phyloP scores from a whole-genome alignment of 257 asterid species.

The Eustoma russellianum region DNA sequence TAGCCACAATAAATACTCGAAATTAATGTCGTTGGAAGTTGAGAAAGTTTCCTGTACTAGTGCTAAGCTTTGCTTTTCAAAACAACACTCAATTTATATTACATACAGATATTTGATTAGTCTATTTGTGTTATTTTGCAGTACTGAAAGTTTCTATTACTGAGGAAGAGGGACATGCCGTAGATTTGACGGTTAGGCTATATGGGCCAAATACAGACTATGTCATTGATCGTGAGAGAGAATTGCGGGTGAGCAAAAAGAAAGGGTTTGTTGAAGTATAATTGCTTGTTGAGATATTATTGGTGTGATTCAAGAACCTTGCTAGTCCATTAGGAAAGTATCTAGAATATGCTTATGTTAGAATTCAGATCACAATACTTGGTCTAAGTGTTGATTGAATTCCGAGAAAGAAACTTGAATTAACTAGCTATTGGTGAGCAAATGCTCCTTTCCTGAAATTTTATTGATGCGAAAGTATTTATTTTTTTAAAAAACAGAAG shows the following conservation, averaged over 20 bases:
- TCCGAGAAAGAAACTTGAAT: too few species aligned
- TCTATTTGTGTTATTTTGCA: conserved; percentile 24
- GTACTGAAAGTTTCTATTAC: conserved; percentile 79
- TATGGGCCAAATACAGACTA: conserved; percentile 96
- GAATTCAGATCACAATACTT: too few species aligned
- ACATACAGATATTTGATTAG: not conserved
- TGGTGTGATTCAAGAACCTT: too few species aligned
- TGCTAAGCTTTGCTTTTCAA: not conserved
- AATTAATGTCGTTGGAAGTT: not conserved
- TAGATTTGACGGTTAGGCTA: conserved; percentile 57
- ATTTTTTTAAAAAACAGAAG: too few species aligned
- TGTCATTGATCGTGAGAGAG: conserved; percentile 87
- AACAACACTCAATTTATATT: not conserved
- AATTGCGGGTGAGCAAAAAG: conserved; percentile 46
- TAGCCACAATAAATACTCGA: not conserved
- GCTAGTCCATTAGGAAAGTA: too few species aligned
- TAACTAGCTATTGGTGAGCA: too few species aligned
- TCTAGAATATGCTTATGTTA: too few species aligned
- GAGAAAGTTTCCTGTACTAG: not conserved
- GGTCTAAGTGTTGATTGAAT: too few species aligned
- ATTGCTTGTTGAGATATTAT: not conserved
- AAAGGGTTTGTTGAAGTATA: conserved; percentile 9
- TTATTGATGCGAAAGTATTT: too few species aligned
- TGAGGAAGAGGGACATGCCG: conserved; percentile 36
- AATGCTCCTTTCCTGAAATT: too few species aligned